These are phyloP conservation scores for Linnemannia schmuckeri DNA, from an alignment of 192 early-diverging fungal species.

Conservation along the genomic window DNA sequence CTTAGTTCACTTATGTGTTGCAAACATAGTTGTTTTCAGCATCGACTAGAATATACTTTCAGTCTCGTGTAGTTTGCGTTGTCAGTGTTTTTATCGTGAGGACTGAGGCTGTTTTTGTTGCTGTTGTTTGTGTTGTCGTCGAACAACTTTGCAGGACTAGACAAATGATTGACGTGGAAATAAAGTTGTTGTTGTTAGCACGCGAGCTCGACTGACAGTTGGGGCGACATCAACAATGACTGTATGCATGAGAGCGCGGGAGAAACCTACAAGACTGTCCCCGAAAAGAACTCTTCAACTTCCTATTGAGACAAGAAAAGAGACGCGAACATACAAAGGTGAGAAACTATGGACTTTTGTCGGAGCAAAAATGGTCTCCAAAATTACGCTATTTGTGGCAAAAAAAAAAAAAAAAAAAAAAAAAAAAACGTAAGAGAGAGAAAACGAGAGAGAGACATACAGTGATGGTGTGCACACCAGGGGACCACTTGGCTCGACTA, in stretches of 20 bases:
- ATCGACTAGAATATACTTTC: background rate
- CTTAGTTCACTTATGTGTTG: background rate
- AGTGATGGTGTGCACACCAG: slow-evolving; percentile 23
- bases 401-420: background rate
- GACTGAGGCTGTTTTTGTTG: background rate
- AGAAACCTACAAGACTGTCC: slow-evolving; percentile 8
- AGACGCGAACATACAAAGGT: background rate
- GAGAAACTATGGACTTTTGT: too few relatives aligned
- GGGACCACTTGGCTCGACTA: slow-evolving; percentile 22
- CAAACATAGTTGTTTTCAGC: background rate
- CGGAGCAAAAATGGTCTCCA: too few relatives aligned
- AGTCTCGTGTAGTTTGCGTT: background rate
- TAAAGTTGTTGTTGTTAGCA: background rate
- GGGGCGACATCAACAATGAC: background rate
- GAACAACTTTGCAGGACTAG: slow-evolving; percentile 33
- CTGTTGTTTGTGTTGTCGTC: background rate
- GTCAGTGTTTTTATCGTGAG: background rate
- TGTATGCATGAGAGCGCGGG: too few relatives aligned
- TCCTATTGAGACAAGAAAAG: slow-evolving; percentile 10
- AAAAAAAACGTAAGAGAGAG: background rate
- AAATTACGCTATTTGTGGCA: too few relatives aligned
- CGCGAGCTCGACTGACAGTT: background rate
- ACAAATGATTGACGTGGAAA: background rate
- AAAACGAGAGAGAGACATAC: background rate
- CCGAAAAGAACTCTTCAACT: slow-evolving; percentile 13